Conservation (phyloP, 176 grass and related monocot genomes). For the Areca catechu region DNA sequence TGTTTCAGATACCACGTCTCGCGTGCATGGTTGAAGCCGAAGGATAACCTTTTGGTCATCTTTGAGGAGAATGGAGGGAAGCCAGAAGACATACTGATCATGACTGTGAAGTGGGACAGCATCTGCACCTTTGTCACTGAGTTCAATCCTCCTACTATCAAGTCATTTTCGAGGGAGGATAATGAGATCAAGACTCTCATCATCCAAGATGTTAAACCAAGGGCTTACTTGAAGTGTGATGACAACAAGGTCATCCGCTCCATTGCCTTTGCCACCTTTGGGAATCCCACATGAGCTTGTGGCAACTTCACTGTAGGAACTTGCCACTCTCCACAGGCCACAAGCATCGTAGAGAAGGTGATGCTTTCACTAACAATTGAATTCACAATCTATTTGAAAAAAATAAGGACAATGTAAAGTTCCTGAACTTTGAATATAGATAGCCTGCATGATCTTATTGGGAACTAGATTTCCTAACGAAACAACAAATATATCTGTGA, state of each 20-base stretch:
- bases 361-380: background rate
- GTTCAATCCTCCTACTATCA: constrained; percentile 43
- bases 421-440: no score
- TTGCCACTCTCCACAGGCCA: constrained; percentile 48
- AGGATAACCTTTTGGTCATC: constrained; percentile 46
- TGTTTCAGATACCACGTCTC: constrained; percentile 53
- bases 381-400: no score
- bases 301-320: constrained; percentile 70
- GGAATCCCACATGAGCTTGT: constrained; percentile 66
- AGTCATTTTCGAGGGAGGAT: constrained; percentile 44
- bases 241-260: constrained; percentile 58
- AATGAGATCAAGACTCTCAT: constrained; percentile 25
- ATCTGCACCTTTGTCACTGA: constrained; percentile 76
- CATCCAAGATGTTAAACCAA: constrained; percentile 28
- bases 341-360: constrained; percentile 47
- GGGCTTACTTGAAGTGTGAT: constrained; percentile 32
- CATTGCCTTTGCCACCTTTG: constrained; percentile 76
- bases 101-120: constrained; percentile 84
- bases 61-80: constrained; percentile 70
- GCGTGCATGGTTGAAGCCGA: constrained; percentile 33
- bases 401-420: no score
- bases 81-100: constrained; percentile 57
- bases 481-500: no score
- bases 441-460: no score
- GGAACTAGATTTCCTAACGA: no score